Base-by-base conservation (phyloP, 1,284 basidiomycete species). In the Ganoderma boninense region DNA sequence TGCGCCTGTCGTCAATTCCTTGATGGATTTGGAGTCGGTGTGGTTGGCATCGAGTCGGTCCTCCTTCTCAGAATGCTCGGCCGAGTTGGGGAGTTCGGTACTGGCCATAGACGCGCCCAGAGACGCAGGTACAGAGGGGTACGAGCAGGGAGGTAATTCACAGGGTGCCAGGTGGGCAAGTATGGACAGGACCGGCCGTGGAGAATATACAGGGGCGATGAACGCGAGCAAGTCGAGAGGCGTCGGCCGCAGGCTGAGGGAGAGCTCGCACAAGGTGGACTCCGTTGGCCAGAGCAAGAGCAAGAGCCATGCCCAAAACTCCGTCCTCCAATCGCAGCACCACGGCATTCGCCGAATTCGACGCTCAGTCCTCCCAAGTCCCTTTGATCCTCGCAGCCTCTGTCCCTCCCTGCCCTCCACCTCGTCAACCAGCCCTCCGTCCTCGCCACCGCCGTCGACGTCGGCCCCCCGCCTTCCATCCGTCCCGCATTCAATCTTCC, bases 71-170 rank as follows among this genome's bases (percentile, higher is more conserved):
- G 82, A 80, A 78, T 80, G 79, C 77, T 85, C 84, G 76, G 83
- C 78, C 79, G 80, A 80, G 81, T 81, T 82, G 79, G 80, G 80
- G 76, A 82, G 82, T 80, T 87, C 89, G 82, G 81, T 86, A 84
- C 87, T 84, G 80, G 91, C 91, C 91, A 93, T 93, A 89, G 83
- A 92, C 92, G 90, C 91, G 92, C 90, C 88, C 80, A 74, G 81
- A 82, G 90, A 92, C 90, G 90, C 89, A 78, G 72, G 73, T 73
- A 64, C 69, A 64, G 43, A 35, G 32, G 62, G 54, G 35, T 66
- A 44, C 43, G 60, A 57, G 65, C 61, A 70, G 56, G 44, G 18
- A 46, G 57, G 67, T 63, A 54, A 57, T 66, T 44, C 60, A 46
- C n/a, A 66, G 44, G 42, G 23, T 43, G 59, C 13, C 54, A 40